These are phyloP conservation scores for Saccharomycopsis malanga DNA, from an alignment of 805 yeast species.

Conservation along the genomic window DNA sequence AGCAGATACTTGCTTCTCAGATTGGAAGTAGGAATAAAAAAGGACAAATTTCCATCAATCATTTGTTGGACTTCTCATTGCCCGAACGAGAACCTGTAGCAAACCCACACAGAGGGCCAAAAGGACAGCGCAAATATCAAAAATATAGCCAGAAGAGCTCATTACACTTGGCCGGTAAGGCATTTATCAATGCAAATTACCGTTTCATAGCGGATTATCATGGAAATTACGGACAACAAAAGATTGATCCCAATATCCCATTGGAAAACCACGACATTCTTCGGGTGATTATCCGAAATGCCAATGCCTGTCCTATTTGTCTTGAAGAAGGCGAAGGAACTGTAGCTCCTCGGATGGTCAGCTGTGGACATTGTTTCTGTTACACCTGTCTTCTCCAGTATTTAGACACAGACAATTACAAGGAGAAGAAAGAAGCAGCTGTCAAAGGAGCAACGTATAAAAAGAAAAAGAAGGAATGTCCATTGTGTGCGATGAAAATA, in stretches of 20 bases:
- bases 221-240: conserved; percentile 49
- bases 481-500: conserved; percentile 61
- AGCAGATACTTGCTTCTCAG: conserved; percentile 6
- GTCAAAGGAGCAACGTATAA: conserved; percentile 30
- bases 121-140: too few relatives aligned
- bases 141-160: conserved; percentile 27
- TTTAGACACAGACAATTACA: conserved; percentile 41
- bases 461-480: conserved; percentile 63
- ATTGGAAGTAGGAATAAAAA: not conserved
- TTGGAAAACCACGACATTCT: conserved; percentile 54
- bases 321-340: conserved; percentile 54
- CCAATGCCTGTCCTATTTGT: conserved; percentile 88
- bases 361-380: conserved; percentile 92
- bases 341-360: conserved; percentile 89
- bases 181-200: conserved; percentile 76
- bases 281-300: conserved; percentile 67
- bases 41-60: conserved; percentile 44
- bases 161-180: conserved; percentile 52
- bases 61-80: conserved; percentile 52
- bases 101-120: conserved; percentile 21
- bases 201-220: conserved; percentile 71
- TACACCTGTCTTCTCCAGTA: conserved; percentile 71
- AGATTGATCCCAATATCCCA: conserved; percentile 68
- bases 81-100: conserved; percentile 32
- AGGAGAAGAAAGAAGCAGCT: conserved; percentile 18